These are phyloP conservation scores for Ogataea hybrid DNA, from an alignment of 1,139 yeast species.

Conservation along the genomic window DNA sequence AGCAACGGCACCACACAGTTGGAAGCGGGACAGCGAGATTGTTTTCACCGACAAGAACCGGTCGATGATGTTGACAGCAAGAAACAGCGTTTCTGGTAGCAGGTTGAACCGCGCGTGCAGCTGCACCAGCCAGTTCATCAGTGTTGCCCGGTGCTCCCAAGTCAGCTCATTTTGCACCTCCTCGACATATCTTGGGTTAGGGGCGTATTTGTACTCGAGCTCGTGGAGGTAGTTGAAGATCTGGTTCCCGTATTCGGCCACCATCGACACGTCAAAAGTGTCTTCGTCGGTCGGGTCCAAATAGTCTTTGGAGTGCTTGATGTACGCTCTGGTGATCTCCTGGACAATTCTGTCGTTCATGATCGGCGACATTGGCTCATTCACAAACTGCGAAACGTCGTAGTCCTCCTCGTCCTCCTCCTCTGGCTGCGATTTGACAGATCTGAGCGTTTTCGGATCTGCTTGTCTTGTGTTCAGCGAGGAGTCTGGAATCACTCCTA, in stretches of 20 bases:
- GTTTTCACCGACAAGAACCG: conserved; percentile 72
- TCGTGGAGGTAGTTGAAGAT: conserved; percentile 80
- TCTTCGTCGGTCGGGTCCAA: conserved; percentile 86
- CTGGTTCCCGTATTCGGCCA: conserved; percentile 86
- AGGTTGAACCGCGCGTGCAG: conserved; percentile 87
- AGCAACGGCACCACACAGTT: conserved; percentile 93
- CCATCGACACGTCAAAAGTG: conserved; percentile 89
- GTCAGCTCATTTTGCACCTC: conserved; percentile 73
- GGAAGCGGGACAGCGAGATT: conserved; percentile 79
- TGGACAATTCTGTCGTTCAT: conserved; percentile 45
- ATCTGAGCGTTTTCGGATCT: neutral
- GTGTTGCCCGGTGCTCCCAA: conserved; percentile 86
- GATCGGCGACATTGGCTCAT: conserved; percentile 42
- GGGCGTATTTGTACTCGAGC: conserved; percentile 67
- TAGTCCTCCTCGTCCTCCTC: conserved; percentile 31
- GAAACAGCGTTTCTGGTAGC: conserved; percentile 83
- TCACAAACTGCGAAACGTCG: conserved; percentile 31
- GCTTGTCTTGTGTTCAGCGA: conserved; percentile 21
- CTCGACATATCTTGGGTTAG: conserved; percentile 79
- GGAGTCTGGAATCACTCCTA: conserved; percentile 30
- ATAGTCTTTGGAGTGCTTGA: conserved; percentile 45
- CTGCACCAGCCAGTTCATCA: conserved; percentile 93
- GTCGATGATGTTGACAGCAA: conserved; percentile 86
- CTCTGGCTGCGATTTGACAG: conserved; percentile 10
- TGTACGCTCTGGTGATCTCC: conserved; percentile 51